These are phyloP conservation scores for Magnusiomyces fungicola DNA, from an alignment of 1,139 yeast genomes.

Conservation along the genomic window DNA sequence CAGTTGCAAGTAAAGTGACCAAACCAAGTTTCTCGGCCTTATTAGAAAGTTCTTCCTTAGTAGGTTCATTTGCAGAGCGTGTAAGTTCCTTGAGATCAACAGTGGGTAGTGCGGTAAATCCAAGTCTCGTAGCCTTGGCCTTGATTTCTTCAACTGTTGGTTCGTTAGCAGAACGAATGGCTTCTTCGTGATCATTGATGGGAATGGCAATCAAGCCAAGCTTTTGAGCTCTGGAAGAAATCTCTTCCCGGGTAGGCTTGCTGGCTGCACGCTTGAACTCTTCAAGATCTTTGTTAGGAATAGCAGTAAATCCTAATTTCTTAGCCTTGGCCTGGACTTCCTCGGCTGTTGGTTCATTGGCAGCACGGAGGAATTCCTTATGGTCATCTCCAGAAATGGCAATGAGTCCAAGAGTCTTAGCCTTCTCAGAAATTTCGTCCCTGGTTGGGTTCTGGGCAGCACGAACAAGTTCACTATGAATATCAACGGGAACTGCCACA, in stretches of 20 bases:
- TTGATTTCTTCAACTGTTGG: constrained; percentile 20
- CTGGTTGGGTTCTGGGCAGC: constrained; percentile 20
- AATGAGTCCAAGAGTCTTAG: constrained; percentile 14
- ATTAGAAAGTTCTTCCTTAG: constrained; percentile 10
- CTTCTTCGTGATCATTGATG: constrained; percentile 22
- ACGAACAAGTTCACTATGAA: constrained; percentile 6
- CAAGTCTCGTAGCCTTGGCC: constrained; percentile 23
- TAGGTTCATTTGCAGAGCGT: constrained; percentile 9
- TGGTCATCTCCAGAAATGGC: constrained; percentile 7
- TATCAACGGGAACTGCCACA: constrained; percentile 25
- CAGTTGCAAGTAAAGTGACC: constrained; percentile 11
- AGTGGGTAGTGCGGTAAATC: constrained; percentile 27
- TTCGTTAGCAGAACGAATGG: constrained; percentile 20
- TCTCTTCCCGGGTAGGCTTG: constrained; percentile 21
- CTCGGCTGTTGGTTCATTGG: constrained; percentile 8
- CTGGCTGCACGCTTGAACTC: constrained; percentile 17
- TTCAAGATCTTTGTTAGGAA: constrained; percentile 17
- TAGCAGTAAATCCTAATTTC: constrained; percentile 34
- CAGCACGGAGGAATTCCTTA: constrained; percentile 11
- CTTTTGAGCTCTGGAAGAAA: constrained; percentile 28
- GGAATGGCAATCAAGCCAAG: constrained; percentile 32
- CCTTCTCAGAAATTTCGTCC: constrained; percentile 20
- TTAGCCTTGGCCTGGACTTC: constrained; percentile 3
- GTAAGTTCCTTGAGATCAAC: constrained; percentile 11
- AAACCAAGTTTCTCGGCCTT: constrained; percentile 18